A percentile compares a stretch with the other conserved stretches of the same genome.
Evolutionary conservation across 1,139 yeast species (phyloP).

Genomic region (Zygoascus meyerae): DNA sequence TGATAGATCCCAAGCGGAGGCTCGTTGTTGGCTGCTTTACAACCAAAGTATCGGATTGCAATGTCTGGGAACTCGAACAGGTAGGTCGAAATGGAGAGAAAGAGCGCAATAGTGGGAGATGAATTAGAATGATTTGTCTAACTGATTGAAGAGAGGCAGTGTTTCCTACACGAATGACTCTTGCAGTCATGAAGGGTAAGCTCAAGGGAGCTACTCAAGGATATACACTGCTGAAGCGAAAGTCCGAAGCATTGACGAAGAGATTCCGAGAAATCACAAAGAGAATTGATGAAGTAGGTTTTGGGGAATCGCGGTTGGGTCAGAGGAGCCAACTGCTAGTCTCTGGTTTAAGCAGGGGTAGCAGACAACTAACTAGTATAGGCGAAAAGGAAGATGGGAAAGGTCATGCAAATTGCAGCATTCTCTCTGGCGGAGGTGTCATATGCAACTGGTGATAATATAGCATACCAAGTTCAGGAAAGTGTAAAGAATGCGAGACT

Average conservation of each 20-base stretch:
- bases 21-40: background rate
- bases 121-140: background rate
- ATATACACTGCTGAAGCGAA: slow-evolving; percentile 85
- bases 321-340: too few relatives aligned
- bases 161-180: slow-evolving; percentile 96
- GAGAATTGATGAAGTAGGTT: slow-evolving; percentile 70
- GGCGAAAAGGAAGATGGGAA: slow-evolving; percentile 95
- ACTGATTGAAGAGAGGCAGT: slow-evolving; percentile 39
- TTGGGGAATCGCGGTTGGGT: background rate
- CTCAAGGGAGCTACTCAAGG: slow-evolving; percentile 98
- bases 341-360: too few relatives aligned
- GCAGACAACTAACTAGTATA: too few relatives aligned
- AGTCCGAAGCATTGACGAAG: slow-evolving; percentile 94
- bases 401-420: slow-evolving; percentile 97
- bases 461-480: slow-evolving; percentile 92
- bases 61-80: slow-evolving; percentile 36
- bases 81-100: slow-evolving; percentile 10
- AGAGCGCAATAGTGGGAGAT: background rate
- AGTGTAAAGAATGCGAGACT: slow-evolving; percentile 83
- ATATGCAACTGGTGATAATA: slow-evolving; percentile 94
- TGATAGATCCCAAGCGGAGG: background rate
- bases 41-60: background rate
- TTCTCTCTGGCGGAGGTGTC: slow-evolving; percentile 95
- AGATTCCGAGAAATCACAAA: slow-evolving; percentile 93
- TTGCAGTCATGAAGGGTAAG: slow-evolving; percentile 90